phyloP scores from a whole-genome alignment of 1,139 yeast genomes.

The Dujonia santamariae region DNA sequence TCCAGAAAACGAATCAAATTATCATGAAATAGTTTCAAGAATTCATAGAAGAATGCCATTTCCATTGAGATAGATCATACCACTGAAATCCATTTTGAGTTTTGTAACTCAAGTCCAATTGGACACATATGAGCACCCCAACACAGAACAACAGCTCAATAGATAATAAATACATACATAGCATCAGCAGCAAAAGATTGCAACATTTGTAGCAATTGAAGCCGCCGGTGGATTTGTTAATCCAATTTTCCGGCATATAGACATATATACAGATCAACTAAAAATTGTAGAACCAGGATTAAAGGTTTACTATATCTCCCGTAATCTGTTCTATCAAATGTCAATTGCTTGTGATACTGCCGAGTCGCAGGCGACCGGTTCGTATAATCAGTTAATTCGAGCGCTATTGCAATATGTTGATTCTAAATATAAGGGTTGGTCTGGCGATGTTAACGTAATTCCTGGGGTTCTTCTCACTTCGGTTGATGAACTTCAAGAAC shows the following conservation, averaged over 20 bases:
- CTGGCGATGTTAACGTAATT: background rate
- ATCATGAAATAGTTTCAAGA: slow-evolving; percentile 51
- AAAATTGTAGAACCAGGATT: background rate
- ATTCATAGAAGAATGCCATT: slow-evolving; percentile 72
- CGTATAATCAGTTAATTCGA: background rate
- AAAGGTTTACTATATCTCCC: background rate
- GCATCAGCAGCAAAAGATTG: too few species aligned
- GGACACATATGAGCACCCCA: too few species aligned
- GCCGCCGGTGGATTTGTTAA: too few species aligned
- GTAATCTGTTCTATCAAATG: background rate
- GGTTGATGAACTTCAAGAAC: slow-evolving; percentile 19
- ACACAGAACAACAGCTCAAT: too few species aligned
- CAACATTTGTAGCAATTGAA: too few species aligned
- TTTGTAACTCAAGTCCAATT: too few species aligned
- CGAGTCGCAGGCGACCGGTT: slow-evolving; percentile 8
- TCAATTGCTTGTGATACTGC: background rate
- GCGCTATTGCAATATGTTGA: slow-evolving; percentile 2
- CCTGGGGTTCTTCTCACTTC: slow-evolving; percentile 1
- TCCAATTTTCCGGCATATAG: slow-evolving; percentile 63
- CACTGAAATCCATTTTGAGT: too few species aligned
- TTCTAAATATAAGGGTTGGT: slow-evolving; percentile 3
- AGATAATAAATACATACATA: too few species aligned
- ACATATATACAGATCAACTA: background rate
- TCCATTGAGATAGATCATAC: slow-evolving; percentile 49
- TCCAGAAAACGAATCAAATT: slow-evolving; percentile 61